Percentiles rank a stretch among this genome's conserved stretches.
These are phyloP conservation scores for Auricularia auricula-judae DNA, from an alignment of 768 basidiomycete genomes.

Conservation along the genomic window DNA sequence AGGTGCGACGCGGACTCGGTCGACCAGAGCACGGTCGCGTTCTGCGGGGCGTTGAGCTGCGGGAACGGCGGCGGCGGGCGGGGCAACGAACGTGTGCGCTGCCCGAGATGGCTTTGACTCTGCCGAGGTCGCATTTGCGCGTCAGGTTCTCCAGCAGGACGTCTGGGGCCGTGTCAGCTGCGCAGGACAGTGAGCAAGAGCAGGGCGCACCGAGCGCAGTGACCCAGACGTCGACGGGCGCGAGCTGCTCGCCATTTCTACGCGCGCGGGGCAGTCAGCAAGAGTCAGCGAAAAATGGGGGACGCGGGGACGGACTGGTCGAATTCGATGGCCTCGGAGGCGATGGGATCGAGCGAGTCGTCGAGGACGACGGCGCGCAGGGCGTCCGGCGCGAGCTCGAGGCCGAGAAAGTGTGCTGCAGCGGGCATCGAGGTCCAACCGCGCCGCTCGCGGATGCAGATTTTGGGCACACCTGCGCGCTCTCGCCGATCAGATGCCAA, in stretches of 20 bases:
- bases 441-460: not conserved
- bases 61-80: conserved; percentile 1
- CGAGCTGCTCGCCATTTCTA: not conserved
- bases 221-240: conserved; percentile 82
- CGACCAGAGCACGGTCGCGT: conserved; percentile 83
- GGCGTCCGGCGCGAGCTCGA: conserved; percentile 79
- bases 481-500: not conserved
- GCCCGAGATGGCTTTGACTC: conserved; percentile 68
- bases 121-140: conserved; percentile 55
- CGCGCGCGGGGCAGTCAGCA: not conserved
- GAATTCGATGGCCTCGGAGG: conserved; percentile 75
- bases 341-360: conserved; percentile 69
- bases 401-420: conserved; percentile 63
- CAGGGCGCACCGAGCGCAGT: conserved; percentile 54
- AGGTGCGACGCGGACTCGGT: conserved; percentile 62
- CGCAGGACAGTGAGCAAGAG: not conserved
- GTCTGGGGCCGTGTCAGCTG: conserved; percentile 32
- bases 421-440: not conserved
- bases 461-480: not conserved
- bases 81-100: conserved; percentile 53
- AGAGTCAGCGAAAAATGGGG: not conserved
- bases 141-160: conserved; percentile 63
- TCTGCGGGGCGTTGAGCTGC: conserved; percentile 21
- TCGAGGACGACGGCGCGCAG: conserved; percentile 76
- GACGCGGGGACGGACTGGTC: conserved; percentile 56